A percentile compares a stretch with the other conserved stretches of the same genome.
Conservation (phyloP, 768 basidiomycete species). For the Atractiella rhizophila region DNA sequence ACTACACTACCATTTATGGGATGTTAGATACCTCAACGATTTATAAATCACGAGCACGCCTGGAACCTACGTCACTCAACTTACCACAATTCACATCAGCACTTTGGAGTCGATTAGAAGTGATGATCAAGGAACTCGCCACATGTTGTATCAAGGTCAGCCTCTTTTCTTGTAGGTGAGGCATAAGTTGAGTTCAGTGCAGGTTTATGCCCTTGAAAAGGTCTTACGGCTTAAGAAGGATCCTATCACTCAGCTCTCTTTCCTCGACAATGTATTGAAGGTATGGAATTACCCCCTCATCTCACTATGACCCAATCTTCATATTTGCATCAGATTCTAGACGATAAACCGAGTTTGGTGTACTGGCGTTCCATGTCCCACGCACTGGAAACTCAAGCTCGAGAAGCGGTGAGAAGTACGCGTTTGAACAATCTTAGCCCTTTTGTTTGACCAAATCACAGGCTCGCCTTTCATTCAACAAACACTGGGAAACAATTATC, state of each 20-base stretch:
- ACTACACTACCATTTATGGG: no score
- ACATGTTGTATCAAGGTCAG: conserved; percentile 66
- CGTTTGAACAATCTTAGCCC: background rate
- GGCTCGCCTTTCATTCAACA: conserved; percentile 78
- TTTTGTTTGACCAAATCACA: conserved; percentile 19
- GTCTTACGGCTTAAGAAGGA: conserved; percentile 76
- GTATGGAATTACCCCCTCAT: conserved; percentile 22
- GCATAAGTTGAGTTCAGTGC: background rate
- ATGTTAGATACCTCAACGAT: no score
- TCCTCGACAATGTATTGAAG: conserved; percentile 85
- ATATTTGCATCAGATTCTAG: conserved; percentile 33
- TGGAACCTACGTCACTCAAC: conserved; percentile 68
- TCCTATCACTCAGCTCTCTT: conserved; percentile 42
- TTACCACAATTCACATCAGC: conserved; percentile 63
- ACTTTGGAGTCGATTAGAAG: conserved; percentile 56
- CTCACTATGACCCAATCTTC: background rate
- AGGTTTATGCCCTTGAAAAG: conserved; percentile 90
- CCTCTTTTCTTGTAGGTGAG: background rate
- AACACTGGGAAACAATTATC: conserved; percentile 62
- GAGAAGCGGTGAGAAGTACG: conserved; percentile 53
- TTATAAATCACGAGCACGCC: conserved; percentile 65
- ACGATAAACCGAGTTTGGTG: conserved; percentile 66
- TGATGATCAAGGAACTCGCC: conserved; percentile 64
- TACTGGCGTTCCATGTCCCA: conserved; percentile 71
- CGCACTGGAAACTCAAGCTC: conserved; percentile 54